Percentiles rank a stretch among this genome's conserved stretches.
Conservation (phyloP, 495 filamentous ascomycete species). For the Tuber magnatum region DNA sequence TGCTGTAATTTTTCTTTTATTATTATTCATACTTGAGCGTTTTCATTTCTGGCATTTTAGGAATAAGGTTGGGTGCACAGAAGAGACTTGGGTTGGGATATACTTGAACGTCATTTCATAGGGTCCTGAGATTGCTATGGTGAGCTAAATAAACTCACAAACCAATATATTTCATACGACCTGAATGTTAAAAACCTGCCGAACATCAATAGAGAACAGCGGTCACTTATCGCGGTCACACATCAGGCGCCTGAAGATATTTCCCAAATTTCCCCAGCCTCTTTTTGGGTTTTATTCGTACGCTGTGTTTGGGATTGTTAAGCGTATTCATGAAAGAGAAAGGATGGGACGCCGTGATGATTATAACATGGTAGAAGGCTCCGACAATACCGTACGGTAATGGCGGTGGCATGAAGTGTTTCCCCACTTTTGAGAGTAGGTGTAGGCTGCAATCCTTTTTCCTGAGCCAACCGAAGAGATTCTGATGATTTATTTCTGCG, state of each 20-base stretch:
- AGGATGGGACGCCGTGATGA: not conserved
- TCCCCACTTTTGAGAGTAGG: not conserved
- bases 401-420: not conserved
- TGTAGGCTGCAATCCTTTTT: not conserved
- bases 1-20: not conserved
- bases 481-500: not conserved
- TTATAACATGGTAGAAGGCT: not conserved
- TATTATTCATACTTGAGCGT: not conserved
- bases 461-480: not conserved
- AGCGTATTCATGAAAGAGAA: not conserved
- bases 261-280: not conserved
- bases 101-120: not conserved
- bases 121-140: not conserved
- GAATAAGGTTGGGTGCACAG: not conserved
- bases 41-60: not conserved
- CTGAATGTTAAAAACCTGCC: not conserved
- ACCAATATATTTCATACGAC: not conserved
- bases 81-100: not conserved
- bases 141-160: not conserved
- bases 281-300: not conserved
- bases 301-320: not conserved
- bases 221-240: not conserved
- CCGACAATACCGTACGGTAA: not conserved
- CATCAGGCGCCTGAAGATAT: not conserved
- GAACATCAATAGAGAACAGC: not conserved